Percentiles rank a stretch among this genome's conserved stretches.
Evolutionary conservation across 2,329 filamentous ascomycete species (phyloP).

Genomic region (Nemania sp.): DNA sequence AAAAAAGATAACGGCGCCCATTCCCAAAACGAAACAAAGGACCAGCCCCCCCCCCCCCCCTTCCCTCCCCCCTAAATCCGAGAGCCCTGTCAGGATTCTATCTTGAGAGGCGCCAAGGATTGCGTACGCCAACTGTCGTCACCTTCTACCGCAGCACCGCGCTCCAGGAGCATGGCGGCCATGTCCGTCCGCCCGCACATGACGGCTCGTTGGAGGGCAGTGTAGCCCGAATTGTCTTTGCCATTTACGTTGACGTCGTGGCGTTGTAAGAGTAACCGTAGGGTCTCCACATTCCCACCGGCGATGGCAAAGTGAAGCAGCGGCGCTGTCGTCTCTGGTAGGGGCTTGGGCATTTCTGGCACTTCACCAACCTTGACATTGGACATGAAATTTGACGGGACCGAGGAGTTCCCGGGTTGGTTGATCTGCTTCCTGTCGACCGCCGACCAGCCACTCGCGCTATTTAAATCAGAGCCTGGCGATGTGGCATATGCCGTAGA

Average conservation of each 20-base stretch:
- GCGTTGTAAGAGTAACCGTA: conserved; percentile 39
- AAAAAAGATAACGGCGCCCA: conserved; percentile 4
- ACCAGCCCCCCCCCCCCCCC: too few species aligned
- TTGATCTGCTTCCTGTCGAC: conserved; percentile 30
- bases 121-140: conserved; percentile 30
- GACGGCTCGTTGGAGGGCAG: conserved; percentile 41
- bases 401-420: conserved; percentile 33
- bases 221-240: conserved; percentile 39
- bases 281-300: conserved; percentile 38
- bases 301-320: conserved; percentile 42
- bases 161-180: conserved; percentile 40
- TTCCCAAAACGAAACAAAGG: background rate
- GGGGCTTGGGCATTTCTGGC: conserved; percentile 28
- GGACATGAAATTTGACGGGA: conserved; percentile 28
- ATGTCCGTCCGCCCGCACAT: conserved; percentile 41
- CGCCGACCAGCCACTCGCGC: conserved; percentile 34
- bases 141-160: conserved; percentile 37
- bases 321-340: conserved; percentile 40
- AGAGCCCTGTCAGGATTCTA: conserved; percentile 1
- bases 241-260: conserved; percentile 40
- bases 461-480: conserved; percentile 36
- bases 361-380: conserved; percentile 18
- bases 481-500: conserved; percentile 37
- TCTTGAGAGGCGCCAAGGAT: conserved; percentile 7
- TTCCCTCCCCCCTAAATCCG: too few species aligned